Evolutionary conservation across 805 yeast genomes (phyloP), one percentile per base, ranked within the genome.

Genomic region (Wickerhamiella shivajii): DNA sequence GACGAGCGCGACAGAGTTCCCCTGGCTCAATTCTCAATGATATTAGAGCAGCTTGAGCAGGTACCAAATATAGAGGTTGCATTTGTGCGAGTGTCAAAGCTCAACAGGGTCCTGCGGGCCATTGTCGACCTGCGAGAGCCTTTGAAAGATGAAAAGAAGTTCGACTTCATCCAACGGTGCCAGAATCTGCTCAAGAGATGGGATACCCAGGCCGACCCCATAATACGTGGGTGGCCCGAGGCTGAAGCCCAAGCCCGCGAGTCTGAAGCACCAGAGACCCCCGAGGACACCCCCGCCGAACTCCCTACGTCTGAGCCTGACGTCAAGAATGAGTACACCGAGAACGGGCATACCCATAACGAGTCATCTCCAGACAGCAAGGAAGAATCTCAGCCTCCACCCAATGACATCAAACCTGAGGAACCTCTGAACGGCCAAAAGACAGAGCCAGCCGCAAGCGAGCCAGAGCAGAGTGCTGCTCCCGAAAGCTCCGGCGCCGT

Each of bases 401-500:
- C 22, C 11, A 7, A 20, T 8, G 22, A 11, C 22, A 11, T 20
- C 22, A 11, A 11, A 7, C 7, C 22, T 11, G 7, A 7, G 10
- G 11, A 11, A 8, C 22, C 10, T 11, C 7, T 11, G 22, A 11
- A 20, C 11, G 7, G 10, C 67, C 32, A 73, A 69, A 57, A 6
- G 5, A 18, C 15, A 23, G 26, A 15, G 19, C 21, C 24, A 31
- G 18, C 15, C 23, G 13, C 18, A 8, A 29, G 18, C 22, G 11
- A 20, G 7, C 10, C 10, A 7, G 22, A 8, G 22, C 10, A 20
- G 7, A 8, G 10, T 20, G 22, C 22, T 7, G 22, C 22, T 20
- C 22, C 7, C 7, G 22, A 20, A 11, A 11, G 11, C 10, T 7
- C 22, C 11, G 11, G 11, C 22, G 22, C 10, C 22, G 11, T 11